Percentiles rank a stretch among this genome's conserved stretches.
Evolutionary conservation across 257 asterid genomes (phyloP).

Genomic region (Nyctanthes arbortristis): DNA sequence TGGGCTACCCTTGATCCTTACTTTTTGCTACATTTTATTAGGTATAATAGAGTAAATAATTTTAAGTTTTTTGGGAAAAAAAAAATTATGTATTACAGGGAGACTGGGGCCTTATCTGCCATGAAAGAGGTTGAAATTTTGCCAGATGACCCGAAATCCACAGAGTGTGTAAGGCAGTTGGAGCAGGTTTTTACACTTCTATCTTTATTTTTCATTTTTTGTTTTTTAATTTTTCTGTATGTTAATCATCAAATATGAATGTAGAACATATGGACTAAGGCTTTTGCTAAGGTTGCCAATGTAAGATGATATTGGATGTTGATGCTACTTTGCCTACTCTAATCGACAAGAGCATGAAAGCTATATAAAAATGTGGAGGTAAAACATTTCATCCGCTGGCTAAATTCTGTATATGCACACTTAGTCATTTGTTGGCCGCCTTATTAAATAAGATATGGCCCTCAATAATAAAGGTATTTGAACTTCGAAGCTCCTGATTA

Average conservation of each 20-base stretch:
- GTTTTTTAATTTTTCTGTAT: not conserved
- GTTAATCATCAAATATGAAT: not conserved
- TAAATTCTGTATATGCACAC: not conserved
- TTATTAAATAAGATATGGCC: not conserved
- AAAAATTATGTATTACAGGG: constrained; percentile 55
- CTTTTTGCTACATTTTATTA: not conserved
- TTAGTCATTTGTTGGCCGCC: not conserved
- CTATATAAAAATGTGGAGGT: not conserved
- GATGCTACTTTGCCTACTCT: not conserved
- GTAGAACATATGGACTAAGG: not conserved
- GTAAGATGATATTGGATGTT: not conserved
- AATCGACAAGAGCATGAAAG: not conserved
- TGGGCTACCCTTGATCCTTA: too few species aligned
- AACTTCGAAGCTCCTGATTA: not conserved
- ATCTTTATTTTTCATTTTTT: constrained; percentile 10
- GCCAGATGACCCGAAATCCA: constrained; percentile 77
- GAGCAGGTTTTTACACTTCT: constrained; percentile 71
- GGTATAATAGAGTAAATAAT: constrained; percentile 1
- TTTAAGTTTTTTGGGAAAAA: too few species aligned
- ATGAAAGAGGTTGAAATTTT: constrained; percentile 93
- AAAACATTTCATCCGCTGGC: not conserved
- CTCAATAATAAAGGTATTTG: not conserved
- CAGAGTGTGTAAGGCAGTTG: constrained; percentile 79
- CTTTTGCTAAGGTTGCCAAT: not conserved
- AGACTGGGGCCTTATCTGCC: constrained; percentile 93